Base-by-base conservation (phyloP, 2,329 filamentous ascomycete genomes). In the Fusarium compactum region DNA sequence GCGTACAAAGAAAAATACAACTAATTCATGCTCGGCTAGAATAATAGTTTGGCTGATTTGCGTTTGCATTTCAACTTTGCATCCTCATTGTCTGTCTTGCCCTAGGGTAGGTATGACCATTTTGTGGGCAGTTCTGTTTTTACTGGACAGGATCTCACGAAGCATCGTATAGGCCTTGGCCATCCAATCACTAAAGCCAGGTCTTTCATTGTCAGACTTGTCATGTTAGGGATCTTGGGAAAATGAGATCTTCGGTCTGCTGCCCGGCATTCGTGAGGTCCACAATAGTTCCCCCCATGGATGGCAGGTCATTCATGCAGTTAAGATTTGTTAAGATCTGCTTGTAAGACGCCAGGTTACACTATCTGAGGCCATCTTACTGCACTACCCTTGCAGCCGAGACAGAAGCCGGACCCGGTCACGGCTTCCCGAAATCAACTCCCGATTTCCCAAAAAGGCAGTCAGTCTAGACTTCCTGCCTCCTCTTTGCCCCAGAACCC, bases 351-450 rank as follows among this genome's bases (percentile, higher is more conserved):
- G 2, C 2, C 1, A 3, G 3, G 4, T 0, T 7, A 5, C 12
- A 51, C 69, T 71, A 71, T 51, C 69, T 58, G 6, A 18, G 2
- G 9, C 24, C 20, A 72, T 58, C 56, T 27, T 29, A 7, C 10
- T n/a, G 27, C 52, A 47, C 46, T n/a, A 44, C 45, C 46, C 44
- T 43, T 52, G 32, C 52, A 64, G 60, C 74, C 74, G 74, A 76
- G 50, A 61, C 58, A 76, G 65, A 66, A 75, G 74, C 74, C 74
- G 74, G 69, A 50, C 60, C 73, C 58, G 62, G 53, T 65, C 32
- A 27, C 63, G 62, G 62, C 62, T 68, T 77, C 70, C 74, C 76
- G 76, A 75, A 65, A 62, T 67, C 72, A 76, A 75, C 62, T 76
- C 74, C 74, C 74, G 74, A 62, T 40, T 67, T 75, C 74, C 71